Evolutionary conservation across 257 asterid species (phyloP), one percentile per base, ranked within the genome.

Genomic region (Przewalskia tangutica): DNA sequence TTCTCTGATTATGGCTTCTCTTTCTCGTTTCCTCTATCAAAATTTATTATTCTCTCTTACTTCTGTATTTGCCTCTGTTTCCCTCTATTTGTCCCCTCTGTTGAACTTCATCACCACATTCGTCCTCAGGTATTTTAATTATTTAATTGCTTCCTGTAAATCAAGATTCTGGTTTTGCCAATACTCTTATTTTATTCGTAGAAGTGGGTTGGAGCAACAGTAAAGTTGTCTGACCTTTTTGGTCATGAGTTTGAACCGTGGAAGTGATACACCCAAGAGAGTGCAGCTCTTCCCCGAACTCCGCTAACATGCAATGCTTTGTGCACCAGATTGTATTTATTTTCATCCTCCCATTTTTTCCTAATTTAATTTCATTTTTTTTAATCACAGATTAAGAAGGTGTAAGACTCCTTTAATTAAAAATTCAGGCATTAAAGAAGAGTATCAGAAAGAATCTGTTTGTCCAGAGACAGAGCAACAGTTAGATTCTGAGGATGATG

Each of bases 1-100:
- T 62, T 85, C 77, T 55, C 76, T 86, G 73, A 85, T 44, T 14
- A 93, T 95, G 95, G 90, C 85, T 76, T 77, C 90, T 66, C 85
- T 78, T 38, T 42, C 88, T 79, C 86, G 63, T 8, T 87, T 23
- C 80, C 1, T 75, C 62, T 50, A 75, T 50, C 80, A 23, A 3
- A 13, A 75, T 13, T 16, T 75, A 6, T 50, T 75, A 2, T 75
- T 75, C 2, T 16, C 80, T 0, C 44, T 75, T 3, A 4, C 79
- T 12, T 12, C 79, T 14, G 20, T 85, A 64, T 56, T 79, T 12
- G 82, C 81, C 82, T 85, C 90, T 54, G 87, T 92, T 75, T 88
- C 87, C 50, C 23, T 82, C 46, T 84, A 84, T 82, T 68, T 94
- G 27, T 84, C 83, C 23, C 85, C 91, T 18, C 85, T 90, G 50